phyloP scores from a whole-genome alignment of 78 protist species.

The Dictyostelium brefeldianum region DNA sequence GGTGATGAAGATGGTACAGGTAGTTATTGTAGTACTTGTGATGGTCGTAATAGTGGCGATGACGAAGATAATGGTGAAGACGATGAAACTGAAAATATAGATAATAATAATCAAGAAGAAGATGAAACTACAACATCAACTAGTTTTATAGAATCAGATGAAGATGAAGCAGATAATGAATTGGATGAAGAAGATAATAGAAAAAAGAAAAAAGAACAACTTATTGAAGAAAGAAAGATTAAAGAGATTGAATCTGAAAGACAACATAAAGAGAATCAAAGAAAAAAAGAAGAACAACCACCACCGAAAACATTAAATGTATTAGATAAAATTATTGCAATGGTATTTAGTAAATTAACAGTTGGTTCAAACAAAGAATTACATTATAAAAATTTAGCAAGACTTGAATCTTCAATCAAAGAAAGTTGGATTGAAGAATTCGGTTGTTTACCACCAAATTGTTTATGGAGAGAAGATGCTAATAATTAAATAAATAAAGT shows the following conservation, averaged over 20 bases:
- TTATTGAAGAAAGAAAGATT: conserved; percentile 21
- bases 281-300: conserved; percentile 18
- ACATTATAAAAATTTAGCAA: conserved; percentile 26
- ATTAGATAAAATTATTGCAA: conserved; percentile 68
- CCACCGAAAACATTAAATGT: conserved; percentile 43
- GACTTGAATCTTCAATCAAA: conserved; percentile 34
- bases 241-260: conserved; percentile 5
- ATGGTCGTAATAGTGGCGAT: background rate
- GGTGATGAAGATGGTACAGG: background rate
- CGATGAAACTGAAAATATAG: background rate
- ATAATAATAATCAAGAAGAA: background rate
- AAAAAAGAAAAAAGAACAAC: conserved; percentile 21
- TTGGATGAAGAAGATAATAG: conserved; percentile 18
- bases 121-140: background rate
- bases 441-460: conserved; percentile 73
- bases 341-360: conserved; percentile 31
- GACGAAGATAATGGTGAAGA: background rate
- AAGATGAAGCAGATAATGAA: conserved; percentile 44
- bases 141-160: conserved; percentile 5
- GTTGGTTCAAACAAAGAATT: conserved; percentile 4
- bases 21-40: conserved; percentile 3
- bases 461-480: conserved; percentile 55
- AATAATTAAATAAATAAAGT: background rate
- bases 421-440: conserved; percentile 69
- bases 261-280: conserved; percentile 3